These are phyloP conservation scores for Yueomyces sp. DNA, from an alignment of 805 yeast species.

Conservation along the genomic window DNA sequence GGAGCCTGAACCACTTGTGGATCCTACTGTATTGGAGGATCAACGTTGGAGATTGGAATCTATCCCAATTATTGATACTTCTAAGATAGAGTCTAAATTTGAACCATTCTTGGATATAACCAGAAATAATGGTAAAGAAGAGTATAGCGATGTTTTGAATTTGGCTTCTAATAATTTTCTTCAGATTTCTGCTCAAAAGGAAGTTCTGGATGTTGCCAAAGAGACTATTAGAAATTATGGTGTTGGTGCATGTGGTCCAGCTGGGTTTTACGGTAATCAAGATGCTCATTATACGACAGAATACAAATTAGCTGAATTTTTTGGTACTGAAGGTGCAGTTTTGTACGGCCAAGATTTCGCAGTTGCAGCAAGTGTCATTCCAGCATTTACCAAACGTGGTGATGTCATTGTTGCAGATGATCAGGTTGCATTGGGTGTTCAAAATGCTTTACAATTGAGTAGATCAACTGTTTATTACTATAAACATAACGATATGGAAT, in stretches of 20 bases:
- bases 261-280: slow-evolving; percentile 93
- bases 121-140: slow-evolving; percentile 19
- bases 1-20: slow-evolving; percentile 78
- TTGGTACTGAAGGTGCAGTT: slow-evolving; percentile 67
- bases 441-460: slow-evolving; percentile 77
- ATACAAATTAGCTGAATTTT: slow-evolving; percentile 56
- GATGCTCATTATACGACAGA: slow-evolving; percentile 78
- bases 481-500: slow-evolving; percentile 80
- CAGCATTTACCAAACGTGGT: slow-evolving; percentile 91
- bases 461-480: slow-evolving; percentile 65
- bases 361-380: slow-evolving; percentile 76
- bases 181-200: slow-evolving; percentile 38
- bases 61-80: slow-evolving; percentile 51
- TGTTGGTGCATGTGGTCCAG: slow-evolving; percentile 98
- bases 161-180: slow-evolving; percentile 63
- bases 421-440: slow-evolving; percentile 60
- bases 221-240: slow-evolving; percentile 56
- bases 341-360: slow-evolving; percentile 88
- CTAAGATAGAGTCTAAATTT: slow-evolving; percentile 26
- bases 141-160: slow-evolving; percentile 36
- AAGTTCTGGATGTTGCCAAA: slow-evolving; percentile 40
- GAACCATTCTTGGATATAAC: slow-evolving; percentile 11
- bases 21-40: slow-evolving; percentile 28
- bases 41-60: slow-evolving; percentile 43
- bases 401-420: slow-evolving; percentile 83